Base-by-base conservation (phyloP, 495 filamentous ascomycete genomes). In the Niebla homalea region DNA sequence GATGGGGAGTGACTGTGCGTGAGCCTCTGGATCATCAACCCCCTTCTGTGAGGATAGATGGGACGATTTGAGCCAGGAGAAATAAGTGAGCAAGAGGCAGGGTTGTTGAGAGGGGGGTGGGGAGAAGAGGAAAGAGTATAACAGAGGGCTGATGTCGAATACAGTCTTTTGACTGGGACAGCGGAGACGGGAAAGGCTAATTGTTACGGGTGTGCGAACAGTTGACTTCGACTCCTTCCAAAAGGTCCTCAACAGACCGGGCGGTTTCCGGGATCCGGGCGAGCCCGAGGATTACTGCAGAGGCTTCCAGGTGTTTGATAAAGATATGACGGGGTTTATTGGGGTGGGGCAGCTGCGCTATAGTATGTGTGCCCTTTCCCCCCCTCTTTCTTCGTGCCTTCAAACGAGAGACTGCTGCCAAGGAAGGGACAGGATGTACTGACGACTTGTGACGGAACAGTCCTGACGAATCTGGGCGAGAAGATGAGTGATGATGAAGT, bases 401-500 rank as follows among this genome's bases (percentile, higher is more conserved):
- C 20, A 1, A 7, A 3, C 29, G 6, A 12, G 29, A 41, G 43
- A 43, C 54, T 25, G 19, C 25, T 8, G 18, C 46, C 23, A 7
- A 42, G 23, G n/a, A 22, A 29, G 36, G 23, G 21, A 36, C n/a
- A 12, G 14, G 8, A 18, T 16, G 4, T n/a, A 22, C 22, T 19
- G 16, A 8, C 20, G 19, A 52, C n/a, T n/a, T 12, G n/a, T 47
- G 37, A 39, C 49, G 49, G 23, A 22, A 15, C 47, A 83, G 88
- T 98, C 62, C 71, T 98, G 51, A 98, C 92, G 44, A 95, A 94
- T 60, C 72, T 98, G 50, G 92, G 92, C 55, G 92, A 98, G 80
- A 96, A 96, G 73, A 93, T 98, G 84, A 87, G 85, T 55, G 89
- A 97, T 59, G 90, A 95, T 40, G 92, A 98, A 70, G 92, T 97